Evolutionary conservation across 768 basidiomycete species (phyloP), one percentile per base, ranked within the genome.

Genomic region (Termitomyces titanicus): DNA sequence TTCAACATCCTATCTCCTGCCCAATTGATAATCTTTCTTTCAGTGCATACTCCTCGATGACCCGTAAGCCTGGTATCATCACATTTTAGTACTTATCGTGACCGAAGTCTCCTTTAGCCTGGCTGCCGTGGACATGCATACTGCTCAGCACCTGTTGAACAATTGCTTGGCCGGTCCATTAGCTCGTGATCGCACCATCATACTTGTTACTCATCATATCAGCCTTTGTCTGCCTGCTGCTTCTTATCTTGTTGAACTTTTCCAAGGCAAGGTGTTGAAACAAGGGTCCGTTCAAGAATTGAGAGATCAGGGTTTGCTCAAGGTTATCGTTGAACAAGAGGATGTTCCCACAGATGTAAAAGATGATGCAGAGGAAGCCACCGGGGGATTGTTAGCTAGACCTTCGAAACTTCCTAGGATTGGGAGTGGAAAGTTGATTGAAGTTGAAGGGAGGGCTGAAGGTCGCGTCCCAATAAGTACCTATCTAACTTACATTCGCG

Each of bases 201-300:
- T 94, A 55, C 78, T 95, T 17, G 89, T 94, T 50, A 93, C 92
- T 0, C 92, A 95, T 65, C 89, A 92, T 63, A 81, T 90, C 54
- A 78, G 75, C 33, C 76, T 93, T 6, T 89, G 88, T 62, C 74
- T 89, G 0, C 85, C 88, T 0, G 71, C 78, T 17, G 84, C 90
- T 0, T 71, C 81, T 1, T 88, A 88, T 68, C 74, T 92, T 9
- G 75, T 93, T 18, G 84, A 86, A 62, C 68, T 89, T 10, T 72
- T 72, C 2, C 65, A 73, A 15, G 87, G 87, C 0, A 59, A 60
- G 11, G 65, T 88, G 15, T 40, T 76, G 2, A 75, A 77, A 18
- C 78, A 81, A 60, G 85, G 85, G 0, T 70, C 75, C 2, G 74
- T 81, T 33, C 65, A 76, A 31, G 79, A 79, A 31, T 68, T 86